These are phyloP conservation scores for Glycine tomentella DNA, from an alignment of 306 rosid genomes.

Conservation along the genomic window DNA sequence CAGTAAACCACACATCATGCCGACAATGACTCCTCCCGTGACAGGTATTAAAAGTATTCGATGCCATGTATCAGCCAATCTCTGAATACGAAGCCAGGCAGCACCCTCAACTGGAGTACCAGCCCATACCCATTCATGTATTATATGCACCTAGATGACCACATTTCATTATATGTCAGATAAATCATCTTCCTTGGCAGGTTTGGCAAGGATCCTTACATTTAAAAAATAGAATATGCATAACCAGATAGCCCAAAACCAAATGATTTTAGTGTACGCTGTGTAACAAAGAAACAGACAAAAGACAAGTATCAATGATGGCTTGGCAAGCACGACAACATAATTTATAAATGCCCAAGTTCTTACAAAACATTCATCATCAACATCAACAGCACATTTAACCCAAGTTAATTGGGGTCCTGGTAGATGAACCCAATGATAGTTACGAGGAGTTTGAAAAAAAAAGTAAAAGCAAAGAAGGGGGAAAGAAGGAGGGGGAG, in stretches of 20 bases:
- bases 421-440: too few species aligned
- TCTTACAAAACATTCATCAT: not conserved
- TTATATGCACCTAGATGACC: slow-evolving; percentile 79
- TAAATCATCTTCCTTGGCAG: slow-evolving; percentile 15
- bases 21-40: slow-evolving; percentile 93
- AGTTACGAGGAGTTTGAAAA: too few species aligned
- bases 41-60: slow-evolving; percentile 92
- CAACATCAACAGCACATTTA: too few species aligned
- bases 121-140: slow-evolving; percentile 99
- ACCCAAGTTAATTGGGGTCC: too few species aligned
- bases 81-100: slow-evolving; percentile 95
- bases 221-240: not conserved
- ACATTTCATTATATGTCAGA: slow-evolving; percentile 47
- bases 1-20: slow-evolving; percentile 97
- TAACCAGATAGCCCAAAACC: slow-evolving; percentile 11
- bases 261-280: not conserved
- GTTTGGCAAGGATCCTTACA: not conserved
- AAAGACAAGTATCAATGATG: slow-evolving; percentile 30
- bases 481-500: too few species aligned
- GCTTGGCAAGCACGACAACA: not conserved
- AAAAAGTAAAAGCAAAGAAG: too few species aligned
- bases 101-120: slow-evolving; percentile 98
- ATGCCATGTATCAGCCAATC: slow-evolving; percentile 94
- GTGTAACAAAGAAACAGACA: not conserved
- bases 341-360: slow-evolving; percentile 14